Evolutionary conservation across 2,329 filamentous ascomycete species (phyloP).

Genomic region (Stagonosporopsis vannaccii): DNA sequence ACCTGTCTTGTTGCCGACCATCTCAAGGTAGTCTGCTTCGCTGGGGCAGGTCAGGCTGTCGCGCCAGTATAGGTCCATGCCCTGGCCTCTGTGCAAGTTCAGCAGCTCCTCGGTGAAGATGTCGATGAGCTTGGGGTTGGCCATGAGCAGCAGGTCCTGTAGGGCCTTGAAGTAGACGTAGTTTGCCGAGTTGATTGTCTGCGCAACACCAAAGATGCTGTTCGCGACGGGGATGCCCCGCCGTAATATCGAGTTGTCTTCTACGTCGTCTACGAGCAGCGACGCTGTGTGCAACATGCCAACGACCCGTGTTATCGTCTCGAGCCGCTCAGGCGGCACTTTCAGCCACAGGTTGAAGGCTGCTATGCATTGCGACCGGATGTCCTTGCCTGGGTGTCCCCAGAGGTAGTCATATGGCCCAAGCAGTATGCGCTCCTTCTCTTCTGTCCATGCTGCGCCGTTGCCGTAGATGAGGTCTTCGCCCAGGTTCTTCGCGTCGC

Average conservation of each 20-base stretch:
- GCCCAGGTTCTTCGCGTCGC: conserved; percentile 38
- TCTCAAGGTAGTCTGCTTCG: conserved; percentile 91
- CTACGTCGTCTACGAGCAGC: conserved; percentile 85
- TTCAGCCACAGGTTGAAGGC: conserved; percentile 84
- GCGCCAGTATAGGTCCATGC: conserved; percentile 91
- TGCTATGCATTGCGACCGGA: conserved; percentile 78
- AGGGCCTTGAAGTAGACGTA: conserved; percentile 86
- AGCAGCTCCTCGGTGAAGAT: conserved; percentile 84
- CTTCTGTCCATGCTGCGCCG: conserved; percentile 66
- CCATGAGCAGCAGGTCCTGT: conserved; percentile 74
- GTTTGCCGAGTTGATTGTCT: conserved; percentile 91
- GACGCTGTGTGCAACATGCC: conserved; percentile 88
- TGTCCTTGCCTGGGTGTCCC: conserved; percentile 82
- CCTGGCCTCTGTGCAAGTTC: conserved; percentile 85
- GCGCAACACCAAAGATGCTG: conserved; percentile 82
- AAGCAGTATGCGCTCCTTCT: conserved; percentile 79
- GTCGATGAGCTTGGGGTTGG: conserved; percentile 70
- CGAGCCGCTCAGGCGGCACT: conserved; percentile 73
- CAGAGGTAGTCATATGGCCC: conserved; percentile 84
- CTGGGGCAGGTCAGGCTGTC: conserved; percentile 83
- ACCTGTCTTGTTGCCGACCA: conserved; percentile 91
- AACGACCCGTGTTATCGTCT: conserved; percentile 79
- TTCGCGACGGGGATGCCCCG: conserved; percentile 84
- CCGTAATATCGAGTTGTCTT: conserved; percentile 79
- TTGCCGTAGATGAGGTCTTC: conserved; percentile 53